These are phyloP conservation scores for Cyclotella distinguenda DNA, from an alignment of 108 stramenopile genomes.

Conservation along the genomic window DNA sequence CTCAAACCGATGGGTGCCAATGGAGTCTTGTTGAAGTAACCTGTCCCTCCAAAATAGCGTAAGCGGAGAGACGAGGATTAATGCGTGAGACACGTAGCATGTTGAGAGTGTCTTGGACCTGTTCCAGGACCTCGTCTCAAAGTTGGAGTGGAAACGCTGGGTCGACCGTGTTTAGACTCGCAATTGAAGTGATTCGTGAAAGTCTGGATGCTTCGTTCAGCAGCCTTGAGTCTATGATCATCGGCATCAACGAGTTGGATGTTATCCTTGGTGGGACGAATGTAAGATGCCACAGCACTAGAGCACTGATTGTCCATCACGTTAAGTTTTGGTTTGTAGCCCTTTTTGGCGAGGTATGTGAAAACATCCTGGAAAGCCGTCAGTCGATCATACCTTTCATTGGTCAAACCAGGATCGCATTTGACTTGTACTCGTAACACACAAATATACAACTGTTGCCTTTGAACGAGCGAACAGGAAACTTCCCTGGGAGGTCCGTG, in stretches of 20 bases:
- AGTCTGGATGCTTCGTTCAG: constrained; percentile 19
- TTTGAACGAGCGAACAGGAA: background rate
- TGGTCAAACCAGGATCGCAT: background rate
- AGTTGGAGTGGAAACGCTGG: constrained; percentile 31
- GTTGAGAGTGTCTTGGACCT: constrained; percentile 32
- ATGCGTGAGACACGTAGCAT: constrained; percentile 34
- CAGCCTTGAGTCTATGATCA: background rate
- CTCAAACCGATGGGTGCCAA: too few relatives aligned
- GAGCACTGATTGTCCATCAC: background rate
- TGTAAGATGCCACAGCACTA: background rate
- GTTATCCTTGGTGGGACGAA: too few relatives aligned
- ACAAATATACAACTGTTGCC: background rate
- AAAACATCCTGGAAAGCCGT: background rate
- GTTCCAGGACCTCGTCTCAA: constrained; percentile 30
- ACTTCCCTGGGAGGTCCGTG: constrained; percentile 2
- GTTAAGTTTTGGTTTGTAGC: background rate
- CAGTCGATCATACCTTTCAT: background rate
- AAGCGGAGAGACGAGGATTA: too few relatives aligned
- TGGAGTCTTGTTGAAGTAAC: too few relatives aligned
- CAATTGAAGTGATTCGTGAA: constrained; percentile 8
- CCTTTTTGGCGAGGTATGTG: too few relatives aligned
- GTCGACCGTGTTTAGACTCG: constrained; percentile 16
- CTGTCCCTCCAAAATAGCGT: too few relatives aligned
- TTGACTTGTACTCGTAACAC: background rate
- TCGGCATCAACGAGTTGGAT: too few relatives aligned